Conservation (phyloP, 495 filamentous ascomycete species). For the Penicillium silybi region DNA sequence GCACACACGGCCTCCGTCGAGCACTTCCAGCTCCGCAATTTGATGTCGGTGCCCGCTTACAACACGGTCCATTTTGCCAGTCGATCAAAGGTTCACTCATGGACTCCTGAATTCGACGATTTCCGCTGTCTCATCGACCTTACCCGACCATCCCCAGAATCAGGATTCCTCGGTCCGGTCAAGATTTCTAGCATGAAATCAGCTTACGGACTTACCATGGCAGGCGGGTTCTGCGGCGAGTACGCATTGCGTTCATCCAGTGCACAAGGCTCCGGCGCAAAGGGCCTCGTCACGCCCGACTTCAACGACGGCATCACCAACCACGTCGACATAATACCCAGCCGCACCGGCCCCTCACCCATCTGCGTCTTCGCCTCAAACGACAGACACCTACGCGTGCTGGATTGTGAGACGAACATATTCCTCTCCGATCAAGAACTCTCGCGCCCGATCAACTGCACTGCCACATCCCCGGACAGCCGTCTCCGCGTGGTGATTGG, state of each 20-base stretch:
- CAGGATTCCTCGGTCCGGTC: conserved; percentile 36
- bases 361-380: conserved; percentile 80
- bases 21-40: conserved; percentile 88
- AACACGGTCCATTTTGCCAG: conserved; percentile 75
- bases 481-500: conserved; percentile 78
- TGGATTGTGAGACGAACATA: conserved; percentile 67
- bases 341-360: conserved; percentile 57
- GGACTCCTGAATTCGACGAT: conserved; percentile 37
- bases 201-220: conserved; percentile 64
- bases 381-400: conserved; percentile 67
- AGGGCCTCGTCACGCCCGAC: conserved; percentile 37
- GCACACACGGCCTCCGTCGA: conserved; percentile 58
- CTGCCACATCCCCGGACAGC: conserved; percentile 71
- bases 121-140: conserved; percentile 60
- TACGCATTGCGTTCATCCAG: conserved; percentile 63
- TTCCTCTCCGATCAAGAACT: conserved; percentile 60
- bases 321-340: conserved; percentile 68
- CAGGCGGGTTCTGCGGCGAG: conserved; percentile 77
- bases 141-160: conserved; percentile 40
- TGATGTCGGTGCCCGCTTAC: conserved; percentile 68
- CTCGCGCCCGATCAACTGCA: conserved; percentile 75
- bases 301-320: conserved; percentile 74
- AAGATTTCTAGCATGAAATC: conserved; percentile 71
- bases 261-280: conserved; percentile 62
- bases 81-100: conserved; percentile 50